Base-by-base conservation (phyloP, 805 yeast species). In the Candida peoriensis region DNA sequence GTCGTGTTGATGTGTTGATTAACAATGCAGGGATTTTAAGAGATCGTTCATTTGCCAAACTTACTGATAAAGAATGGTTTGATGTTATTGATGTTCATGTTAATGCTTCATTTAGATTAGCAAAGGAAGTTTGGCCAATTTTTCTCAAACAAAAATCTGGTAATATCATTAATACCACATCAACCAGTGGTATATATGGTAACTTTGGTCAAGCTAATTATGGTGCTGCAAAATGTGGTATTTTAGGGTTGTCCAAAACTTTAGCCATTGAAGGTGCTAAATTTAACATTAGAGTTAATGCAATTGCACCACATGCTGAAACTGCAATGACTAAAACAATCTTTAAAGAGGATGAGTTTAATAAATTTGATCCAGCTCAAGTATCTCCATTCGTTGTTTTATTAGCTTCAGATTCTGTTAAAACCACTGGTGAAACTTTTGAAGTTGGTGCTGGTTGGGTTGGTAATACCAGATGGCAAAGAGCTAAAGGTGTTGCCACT, bases 381-480 rank as follows among this genome's bases (percentile, higher is more conserved):
- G 96, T 90, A 31, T 93, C 97, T 1, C 98, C 98, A 38, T 68
- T 89, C 43, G 76, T 87, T 46, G 86, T 87, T 13, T 70, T 81
- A 49, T 72, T 89, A 43, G 72, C 86, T n/a, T 74, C 88, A 38
- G 89, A 84, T 32, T 72, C 74, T 51, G 72, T 81, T 17, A 69
- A 71, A 28, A 74, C 75, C 21, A 76, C 80, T 30, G 97, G 97
- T 38, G 81, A 81, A 58, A 63, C 83, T 42, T 90, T 80, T 58
- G 98, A 90, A 69, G 81, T 79, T 47, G 98, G 97, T 48, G 96
- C 93, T 39, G 97, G 96, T 28, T 90, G 97, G 96, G 70, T 85
- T 49, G 97, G 95, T 52, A 76, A 77, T 61, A 89, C 96, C 26
- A 76, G 97, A 68, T 89, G 93, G 90, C 95, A 90, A 66, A 77